These are phyloP conservation scores for Triticum monococcum DNA, from an alignment of 176 grass and related monocot genomes.

Conservation along the genomic window DNA sequence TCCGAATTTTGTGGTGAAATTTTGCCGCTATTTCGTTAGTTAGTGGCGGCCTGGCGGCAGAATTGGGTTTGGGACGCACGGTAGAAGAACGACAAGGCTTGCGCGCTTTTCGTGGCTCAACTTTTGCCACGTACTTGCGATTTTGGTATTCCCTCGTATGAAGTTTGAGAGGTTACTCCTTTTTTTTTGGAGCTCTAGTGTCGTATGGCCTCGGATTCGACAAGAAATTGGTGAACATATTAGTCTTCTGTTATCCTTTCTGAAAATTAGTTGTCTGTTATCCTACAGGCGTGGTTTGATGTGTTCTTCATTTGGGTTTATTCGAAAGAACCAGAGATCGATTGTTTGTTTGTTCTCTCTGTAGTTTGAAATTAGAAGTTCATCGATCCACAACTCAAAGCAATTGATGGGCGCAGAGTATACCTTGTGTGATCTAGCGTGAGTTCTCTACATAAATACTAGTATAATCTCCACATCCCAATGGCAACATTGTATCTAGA, in stretches of 20 bases:
- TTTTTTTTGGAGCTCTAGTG: background rate
- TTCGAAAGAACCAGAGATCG: background rate
- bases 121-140: background rate
- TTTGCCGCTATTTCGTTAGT: background rate
- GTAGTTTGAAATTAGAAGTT: background rate
- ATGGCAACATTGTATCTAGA: background rate
- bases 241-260: background rate
- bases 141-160: background rate
- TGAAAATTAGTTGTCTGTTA: background rate
- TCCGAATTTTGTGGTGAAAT: background rate
- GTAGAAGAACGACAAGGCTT: background rate
- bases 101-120: background rate
- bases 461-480: background rate
- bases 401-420: constrained; percentile 19
- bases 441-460: background rate
- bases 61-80: background rate
- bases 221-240: background rate
- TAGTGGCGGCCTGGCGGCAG: background rate
- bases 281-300: background rate
- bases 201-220: background rate
- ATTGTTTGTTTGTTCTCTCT: background rate
- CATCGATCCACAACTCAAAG: constrained; percentile 1
- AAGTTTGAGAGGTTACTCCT: background rate
- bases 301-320: constrained; percentile 19
- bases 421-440: background rate